Percentiles rank a stretch among this genome's conserved stretches.
Conservation (phyloP, 2,329 filamentous ascomycete species). For the Neocatenulostroma microsporum region DNA sequence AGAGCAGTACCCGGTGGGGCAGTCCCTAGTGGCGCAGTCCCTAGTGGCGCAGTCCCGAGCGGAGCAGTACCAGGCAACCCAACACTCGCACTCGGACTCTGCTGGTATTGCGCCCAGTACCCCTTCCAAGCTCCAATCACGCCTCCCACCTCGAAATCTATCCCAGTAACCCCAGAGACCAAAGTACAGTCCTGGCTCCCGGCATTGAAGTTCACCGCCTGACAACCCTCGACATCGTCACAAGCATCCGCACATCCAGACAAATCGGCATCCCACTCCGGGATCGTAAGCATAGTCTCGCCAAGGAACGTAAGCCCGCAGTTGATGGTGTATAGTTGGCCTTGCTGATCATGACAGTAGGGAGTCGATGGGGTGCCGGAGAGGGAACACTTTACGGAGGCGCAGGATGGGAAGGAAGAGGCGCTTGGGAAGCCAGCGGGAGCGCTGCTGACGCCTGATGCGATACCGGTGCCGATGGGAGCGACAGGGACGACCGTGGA, state of each 20-base stretch:
- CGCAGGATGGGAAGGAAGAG: constrained; percentile 4
- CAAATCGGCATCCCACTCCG: background rate
- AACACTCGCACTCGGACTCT: background rate
- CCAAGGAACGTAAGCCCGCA: constrained; percentile 6
- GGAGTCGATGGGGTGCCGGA: constrained; percentile 3
- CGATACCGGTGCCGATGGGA: background rate
- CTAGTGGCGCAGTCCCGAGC: background rate
- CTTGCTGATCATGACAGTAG: constrained; percentile 2
- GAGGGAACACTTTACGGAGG: constrained; percentile 2
- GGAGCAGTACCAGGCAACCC: background rate
- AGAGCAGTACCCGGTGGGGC: background rate
- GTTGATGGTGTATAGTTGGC: constrained; percentile 4
- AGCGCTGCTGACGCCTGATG: background rate
- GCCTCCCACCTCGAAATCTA: background rate
- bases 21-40: background rate
- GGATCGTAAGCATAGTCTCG: constrained; percentile 1
- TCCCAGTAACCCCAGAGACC: constrained; percentile 2
- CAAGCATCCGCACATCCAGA: constrained; percentile 2
- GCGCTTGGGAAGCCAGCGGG: constrained; percentile 2
- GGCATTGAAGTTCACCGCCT: constrained; percentile 1
- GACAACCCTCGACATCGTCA: constrained; percentile 1
- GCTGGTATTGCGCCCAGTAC: constrained; percentile 2
- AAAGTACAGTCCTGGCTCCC: background rate
- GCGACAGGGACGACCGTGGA: background rate
- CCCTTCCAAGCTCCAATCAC: constrained; percentile 4